Evolutionary conservation across 805 yeast species (phyloP).

Genomic region (Candida gorgasii): DNA sequence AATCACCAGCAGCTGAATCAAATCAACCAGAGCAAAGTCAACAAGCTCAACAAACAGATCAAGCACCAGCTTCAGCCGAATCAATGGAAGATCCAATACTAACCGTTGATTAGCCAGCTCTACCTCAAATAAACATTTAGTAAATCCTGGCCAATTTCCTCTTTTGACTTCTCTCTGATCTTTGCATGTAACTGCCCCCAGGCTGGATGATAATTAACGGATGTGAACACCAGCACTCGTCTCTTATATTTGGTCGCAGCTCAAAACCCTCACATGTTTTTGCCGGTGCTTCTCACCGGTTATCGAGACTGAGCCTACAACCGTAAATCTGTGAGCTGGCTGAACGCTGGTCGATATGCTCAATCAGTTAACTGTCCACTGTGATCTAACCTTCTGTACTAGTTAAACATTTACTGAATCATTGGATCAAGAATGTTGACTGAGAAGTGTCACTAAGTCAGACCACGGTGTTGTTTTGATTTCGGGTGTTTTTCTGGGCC

Average conservation of each 20-base stretch:
- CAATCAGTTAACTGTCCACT: background rate
- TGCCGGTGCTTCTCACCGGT: background rate
- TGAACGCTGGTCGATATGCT: background rate
- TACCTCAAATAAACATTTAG: background rate
- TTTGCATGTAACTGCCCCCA: too few relatives aligned
- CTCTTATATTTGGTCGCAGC: constrained; percentile 1
- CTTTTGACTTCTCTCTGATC: background rate
- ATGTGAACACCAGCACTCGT: background rate
- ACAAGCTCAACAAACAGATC: too few relatives aligned
- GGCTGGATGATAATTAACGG: too few relatives aligned
- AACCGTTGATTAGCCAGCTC: background rate
- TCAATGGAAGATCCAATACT: too few relatives aligned
- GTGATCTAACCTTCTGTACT: background rate
- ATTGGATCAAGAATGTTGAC: background rate
- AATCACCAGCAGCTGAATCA: background rate
- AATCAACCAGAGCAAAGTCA: background rate
- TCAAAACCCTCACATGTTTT: background rate
- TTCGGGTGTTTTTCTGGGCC: background rate
- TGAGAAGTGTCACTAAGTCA: background rate
- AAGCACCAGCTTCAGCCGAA: background rate
- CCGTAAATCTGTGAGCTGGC: background rate
- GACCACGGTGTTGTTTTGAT: background rate
- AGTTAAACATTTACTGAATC: background rate
- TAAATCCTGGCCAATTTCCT: background rate
- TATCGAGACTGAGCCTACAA: too few relatives aligned